Evolutionary conservation across 257 asterid species (phyloP).

Genomic region (Nicotiana paniculata): DNA sequence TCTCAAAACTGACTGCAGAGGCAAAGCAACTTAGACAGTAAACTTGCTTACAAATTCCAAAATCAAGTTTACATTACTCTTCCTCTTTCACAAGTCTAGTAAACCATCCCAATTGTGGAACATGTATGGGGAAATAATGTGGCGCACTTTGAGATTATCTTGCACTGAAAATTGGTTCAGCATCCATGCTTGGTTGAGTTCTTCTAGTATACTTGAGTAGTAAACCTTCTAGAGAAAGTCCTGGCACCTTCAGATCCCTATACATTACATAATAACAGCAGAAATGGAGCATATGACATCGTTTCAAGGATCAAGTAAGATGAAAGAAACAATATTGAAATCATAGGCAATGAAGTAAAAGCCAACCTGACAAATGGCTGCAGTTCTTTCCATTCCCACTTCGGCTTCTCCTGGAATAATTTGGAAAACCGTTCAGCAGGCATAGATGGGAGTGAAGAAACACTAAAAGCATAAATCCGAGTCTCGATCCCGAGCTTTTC

Average conservation of each 20-base stretch:
- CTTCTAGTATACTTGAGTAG: slow-evolving; percentile 85
- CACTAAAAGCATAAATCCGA: slow-evolving; percentile 58
- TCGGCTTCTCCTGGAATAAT: slow-evolving; percentile 57
- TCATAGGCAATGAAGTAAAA: background rate
- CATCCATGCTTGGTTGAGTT: slow-evolving; percentile 59
- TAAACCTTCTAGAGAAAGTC: slow-evolving; percentile 79
- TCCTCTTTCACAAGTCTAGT: background rate
- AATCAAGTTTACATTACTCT: background rate
- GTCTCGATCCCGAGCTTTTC: slow-evolving; percentile 74
- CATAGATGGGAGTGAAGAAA: slow-evolving; percentile 61
- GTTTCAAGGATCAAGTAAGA: background rate
- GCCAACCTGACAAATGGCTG: slow-evolving; percentile 73
- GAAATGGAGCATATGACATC: background rate
- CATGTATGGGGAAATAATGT: background rate
- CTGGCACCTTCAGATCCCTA: slow-evolving; percentile 88
- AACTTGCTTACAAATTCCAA: background rate
- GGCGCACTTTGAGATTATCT: slow-evolving; percentile 30
- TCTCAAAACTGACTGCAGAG: background rate
- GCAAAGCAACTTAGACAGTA: background rate
- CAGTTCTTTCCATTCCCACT: slow-evolving; percentile 93
- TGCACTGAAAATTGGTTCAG: slow-evolving; percentile 80
- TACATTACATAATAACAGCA: slow-evolving; percentile 1
- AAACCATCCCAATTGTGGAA: background rate
- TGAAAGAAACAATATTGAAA: background rate
- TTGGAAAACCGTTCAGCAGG: slow-evolving; percentile 65